Percentiles rank a stretch among this genome's conserved stretches.
Evolutionary conservation across 768 basidiomycete species (phyloP).

Genomic region (Tephrocybe sp.): DNA sequence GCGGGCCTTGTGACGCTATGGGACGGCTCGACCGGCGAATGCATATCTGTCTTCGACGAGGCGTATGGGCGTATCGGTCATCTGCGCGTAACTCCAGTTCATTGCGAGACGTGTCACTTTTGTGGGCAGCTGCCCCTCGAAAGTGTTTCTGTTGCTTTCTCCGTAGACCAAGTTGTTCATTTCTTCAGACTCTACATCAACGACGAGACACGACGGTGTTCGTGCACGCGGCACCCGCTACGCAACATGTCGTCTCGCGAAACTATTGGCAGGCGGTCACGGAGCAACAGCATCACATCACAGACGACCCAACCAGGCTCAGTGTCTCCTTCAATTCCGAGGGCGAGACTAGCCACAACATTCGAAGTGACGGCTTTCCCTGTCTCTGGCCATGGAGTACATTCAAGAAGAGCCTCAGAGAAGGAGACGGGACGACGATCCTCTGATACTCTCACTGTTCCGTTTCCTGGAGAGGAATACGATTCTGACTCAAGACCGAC

Average conservation of each 20-base stretch:
- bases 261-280: slow-evolving; percentile 53
- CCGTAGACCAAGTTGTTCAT: slow-evolving; percentile 60
- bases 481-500: slow-evolving; percentile 36
- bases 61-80: slow-evolving; percentile 56
- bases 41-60: slow-evolving; percentile 62
- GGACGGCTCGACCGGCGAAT: slow-evolving; percentile 68
- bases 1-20: slow-evolving; percentile 73
- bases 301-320: slow-evolving; percentile 38
- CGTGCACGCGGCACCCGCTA: slow-evolving; percentile 56
- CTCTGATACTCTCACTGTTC: slow-evolving; percentile 45
- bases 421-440: slow-evolving; percentile 56
- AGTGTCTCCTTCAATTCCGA: slow-evolving; percentile 46
- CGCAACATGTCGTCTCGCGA: slow-evolving; percentile 46
- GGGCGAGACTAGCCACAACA: slow-evolving; percentile 48
- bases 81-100: slow-evolving; percentile 59
- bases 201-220: slow-evolving; percentile 61
- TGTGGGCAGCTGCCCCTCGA: slow-evolving; percentile 72
- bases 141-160: slow-evolving; percentile 65
- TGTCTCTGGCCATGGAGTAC: slow-evolving; percentile 76
- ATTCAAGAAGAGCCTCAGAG: slow-evolving; percentile 73
- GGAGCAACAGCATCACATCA: slow-evolving; percentile 58
- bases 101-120: slow-evolving; percentile 57
- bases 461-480: slow-evolving; percentile 43
- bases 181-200: slow-evolving; percentile 66
- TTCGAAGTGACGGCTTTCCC: slow-evolving; percentile 65